phyloP scores from a whole-genome alignment of 768 basidiomycete genomes.

The Pholiota microspora region DNA sequence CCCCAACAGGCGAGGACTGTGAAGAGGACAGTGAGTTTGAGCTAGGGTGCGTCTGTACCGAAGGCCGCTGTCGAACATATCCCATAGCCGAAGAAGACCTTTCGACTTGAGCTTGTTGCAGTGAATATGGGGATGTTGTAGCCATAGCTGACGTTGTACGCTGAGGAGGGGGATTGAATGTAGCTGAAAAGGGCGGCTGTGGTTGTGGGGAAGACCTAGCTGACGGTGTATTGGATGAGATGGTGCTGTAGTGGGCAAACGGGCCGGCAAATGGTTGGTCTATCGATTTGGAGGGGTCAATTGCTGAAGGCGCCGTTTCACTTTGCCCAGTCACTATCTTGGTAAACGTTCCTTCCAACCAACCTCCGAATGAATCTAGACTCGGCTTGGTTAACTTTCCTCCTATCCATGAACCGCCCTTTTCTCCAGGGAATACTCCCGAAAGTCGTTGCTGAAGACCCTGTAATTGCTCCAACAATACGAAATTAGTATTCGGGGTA shows the following conservation, averaged over 20 bases:
- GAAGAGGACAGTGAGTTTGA: constrained; percentile 47
- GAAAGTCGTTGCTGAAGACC: constrained; percentile 76
- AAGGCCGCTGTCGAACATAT: constrained; percentile 53
- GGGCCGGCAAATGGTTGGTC: constrained; percentile 64
- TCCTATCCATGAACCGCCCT: constrained; percentile 81
- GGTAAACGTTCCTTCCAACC: constrained; percentile 89
- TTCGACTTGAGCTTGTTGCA: constrained; percentile 53
- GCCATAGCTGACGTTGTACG: constrained; percentile 74
- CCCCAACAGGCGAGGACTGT: constrained; percentile 21
- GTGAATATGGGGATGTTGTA: constrained; percentile 43
- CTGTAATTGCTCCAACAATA: constrained; percentile 72
- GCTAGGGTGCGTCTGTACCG: constrained; percentile 52
- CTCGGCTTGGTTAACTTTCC: constrained; percentile 89
- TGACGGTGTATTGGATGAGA: constrained; percentile 78
- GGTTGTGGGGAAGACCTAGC: constrained; percentile 77
- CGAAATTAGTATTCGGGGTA: constrained; percentile 65
- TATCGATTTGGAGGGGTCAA: constrained; percentile 34
- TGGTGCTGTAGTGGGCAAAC: constrained; percentile 91
- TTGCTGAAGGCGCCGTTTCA: constrained; percentile 43
- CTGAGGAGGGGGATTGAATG: constrained; percentile 41
- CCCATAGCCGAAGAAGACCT: constrained; percentile 81
- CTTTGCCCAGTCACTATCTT: constrained; percentile 94
- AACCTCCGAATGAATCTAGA: constrained; percentile 86
- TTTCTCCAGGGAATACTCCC: constrained; percentile 71
- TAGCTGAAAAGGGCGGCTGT: constrained; percentile 37